Evolutionary conservation across 257 asterid species (phyloP), one percentile per base, ranked within the genome.

Genomic region (Linderniella brevidens): DNA sequence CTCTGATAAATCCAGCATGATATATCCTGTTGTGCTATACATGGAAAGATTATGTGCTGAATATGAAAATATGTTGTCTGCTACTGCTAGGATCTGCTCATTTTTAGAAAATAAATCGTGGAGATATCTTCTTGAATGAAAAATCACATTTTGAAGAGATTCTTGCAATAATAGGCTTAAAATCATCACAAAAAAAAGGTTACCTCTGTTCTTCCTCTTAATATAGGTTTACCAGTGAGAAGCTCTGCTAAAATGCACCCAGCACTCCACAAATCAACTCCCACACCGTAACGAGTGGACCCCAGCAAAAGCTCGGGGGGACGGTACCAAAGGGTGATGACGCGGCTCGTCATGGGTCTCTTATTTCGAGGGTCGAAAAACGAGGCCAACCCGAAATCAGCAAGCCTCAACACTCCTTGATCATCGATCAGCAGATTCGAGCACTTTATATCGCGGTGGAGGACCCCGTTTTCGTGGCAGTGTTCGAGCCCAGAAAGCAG

Each of bases 131-230:
- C n/a, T n/a, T n/a, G n/a, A n/a, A n/a, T n/a, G 6, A 25, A 25
- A 25, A 3, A 6, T 25, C 6, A 25, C 32, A 2, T 25, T 25
- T 25, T 6, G 32, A 25, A 25, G 32, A 25, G 32, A 25, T 25
- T 3, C 4, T 6, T 6, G 32, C 32, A 25, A 25, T 25, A 2
- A 25, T 25, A 6, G 32, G 32, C 32, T 25, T 25, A 16, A 37
- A 35, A 8, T 43, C 53, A 18, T 32, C 42, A 52, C 17, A 42
- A 56, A 41, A 13, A 49, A 42, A 56, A 48, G 9, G 5, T 8
- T 60, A 87, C 97, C 95, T 87, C 97, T 16, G 97, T 87, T 63
- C 86, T 70, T 35, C 97, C 97, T n/a, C 82, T 79, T 64, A 87
- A 50, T 59, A 87, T 84, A 9, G 95, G 97, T 58, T 78, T 87